A percentile compares a stretch with the other conserved stretches of the same genome.
phyloP scores from a whole-genome alignment of 495 filamentous ascomycete species.

The Aspergillus avenaceus region DNA sequence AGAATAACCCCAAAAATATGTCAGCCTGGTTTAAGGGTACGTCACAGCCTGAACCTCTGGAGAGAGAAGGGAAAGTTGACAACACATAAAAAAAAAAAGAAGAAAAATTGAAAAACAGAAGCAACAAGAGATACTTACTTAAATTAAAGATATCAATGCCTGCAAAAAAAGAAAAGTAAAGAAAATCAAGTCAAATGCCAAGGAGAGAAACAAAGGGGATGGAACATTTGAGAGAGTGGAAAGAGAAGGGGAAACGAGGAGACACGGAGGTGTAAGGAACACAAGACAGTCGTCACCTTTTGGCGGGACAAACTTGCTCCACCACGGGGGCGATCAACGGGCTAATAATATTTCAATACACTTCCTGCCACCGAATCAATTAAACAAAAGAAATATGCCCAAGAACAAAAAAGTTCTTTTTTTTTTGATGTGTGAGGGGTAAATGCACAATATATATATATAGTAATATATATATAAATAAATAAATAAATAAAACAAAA shows the following conservation, averaged over 20 bases:
- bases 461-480: too few relatives aligned
- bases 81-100: too few relatives aligned
- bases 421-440: too few relatives aligned
- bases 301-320: slow-evolving; percentile 34
- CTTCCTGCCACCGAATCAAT: too few relatives aligned
- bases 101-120: too few relatives aligned
- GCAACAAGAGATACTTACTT: background rate
- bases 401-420: too few relatives aligned
- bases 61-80: too few relatives aligned
- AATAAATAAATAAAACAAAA: too few relatives aligned
- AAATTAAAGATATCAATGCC: slow-evolving; percentile 5
- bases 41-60: slow-evolving; percentile 7
- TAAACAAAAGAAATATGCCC: too few relatives aligned
- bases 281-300: slow-evolving; percentile 27
- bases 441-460: too few relatives aligned
- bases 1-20: slow-evolving; percentile 17
- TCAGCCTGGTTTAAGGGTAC: slow-evolving; percentile 20
- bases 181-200: slow-evolving; percentile 1
- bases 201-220: slow-evolving; percentile 9
- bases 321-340: slow-evolving; percentile 42
- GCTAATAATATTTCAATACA: slow-evolving; percentile 30
- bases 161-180: slow-evolving; percentile 6
- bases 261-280: slow-evolving; percentile 19
- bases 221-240: slow-evolving; percentile 9
- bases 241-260: slow-evolving; percentile 17